phyloP scores from a whole-genome alignment of 306 rosid genomes.

The Corylus americana region DNA sequence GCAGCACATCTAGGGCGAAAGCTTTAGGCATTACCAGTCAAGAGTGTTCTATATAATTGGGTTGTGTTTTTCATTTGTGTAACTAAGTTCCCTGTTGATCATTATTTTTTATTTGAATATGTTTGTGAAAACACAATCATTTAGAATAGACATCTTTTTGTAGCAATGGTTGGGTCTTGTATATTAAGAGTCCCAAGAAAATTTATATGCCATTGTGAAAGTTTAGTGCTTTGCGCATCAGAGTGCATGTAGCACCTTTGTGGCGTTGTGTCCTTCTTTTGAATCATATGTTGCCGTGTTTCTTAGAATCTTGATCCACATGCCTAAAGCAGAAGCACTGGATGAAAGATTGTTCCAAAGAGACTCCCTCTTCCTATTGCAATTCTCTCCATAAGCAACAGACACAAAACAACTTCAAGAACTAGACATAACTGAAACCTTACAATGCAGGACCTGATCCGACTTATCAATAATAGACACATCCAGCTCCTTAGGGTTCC shows the following conservation, averaged over 20 bases:
- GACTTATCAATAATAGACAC: no score
- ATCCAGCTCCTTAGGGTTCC: no score
- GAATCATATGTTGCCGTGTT: not conserved
- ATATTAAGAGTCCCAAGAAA: not conserved
- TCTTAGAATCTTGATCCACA: not conserved
- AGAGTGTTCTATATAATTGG: not conserved
- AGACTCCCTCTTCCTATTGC: no score
- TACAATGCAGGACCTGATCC: no score
- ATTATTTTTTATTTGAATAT: not conserved
- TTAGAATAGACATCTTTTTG: not conserved
- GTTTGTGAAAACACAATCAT: not conserved
- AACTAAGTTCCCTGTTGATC: no score
- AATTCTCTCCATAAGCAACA: no score
- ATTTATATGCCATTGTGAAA: not conserved
- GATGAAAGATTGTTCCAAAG: no score
- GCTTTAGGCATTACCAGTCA: no score
- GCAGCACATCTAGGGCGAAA: no score
- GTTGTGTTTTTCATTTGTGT: not conserved
- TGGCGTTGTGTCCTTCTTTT: not conserved
- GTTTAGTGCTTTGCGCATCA: not conserved
- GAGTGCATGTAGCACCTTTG: not conserved
- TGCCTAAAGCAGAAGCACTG: not conserved
- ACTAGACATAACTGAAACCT: no score
- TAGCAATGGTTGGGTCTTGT: not conserved
- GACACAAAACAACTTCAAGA: no score